Conservation (phyloP, 345 rosid species). For the Citrus mangshanensis region DNA sequence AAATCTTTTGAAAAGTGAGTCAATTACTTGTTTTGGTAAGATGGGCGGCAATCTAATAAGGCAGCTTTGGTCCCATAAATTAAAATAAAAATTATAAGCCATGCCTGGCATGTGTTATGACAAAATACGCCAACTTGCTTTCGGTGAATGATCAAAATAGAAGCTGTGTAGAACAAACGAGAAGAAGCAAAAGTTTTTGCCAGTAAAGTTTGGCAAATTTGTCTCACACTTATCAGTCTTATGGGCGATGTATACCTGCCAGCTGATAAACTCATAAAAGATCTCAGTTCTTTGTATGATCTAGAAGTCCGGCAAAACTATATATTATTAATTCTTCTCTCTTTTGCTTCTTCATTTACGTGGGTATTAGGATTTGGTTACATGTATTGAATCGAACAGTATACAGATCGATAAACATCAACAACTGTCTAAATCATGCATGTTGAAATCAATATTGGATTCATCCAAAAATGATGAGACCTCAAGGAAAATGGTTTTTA, state of each 20-base stretch:
- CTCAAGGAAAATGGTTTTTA: not conserved
- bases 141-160: slow-evolving; percentile 6
- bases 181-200: not conserved
- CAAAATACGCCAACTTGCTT: slow-evolving; percentile 11
- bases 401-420: not conserved
- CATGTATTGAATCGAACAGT: not conserved
- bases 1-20: not conserved
- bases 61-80: not conserved
- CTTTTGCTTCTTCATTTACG: not conserved
- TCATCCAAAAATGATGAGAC: not conserved
- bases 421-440: not conserved
- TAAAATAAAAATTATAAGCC: not conserved
- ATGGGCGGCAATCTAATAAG: not conserved
- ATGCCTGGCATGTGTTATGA: not conserved
- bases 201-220: slow-evolving; percentile 22
- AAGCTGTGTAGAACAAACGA: not conserved
- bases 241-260: not conserved
- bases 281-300: slow-evolving; percentile 2
- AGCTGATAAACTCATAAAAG: not conserved
- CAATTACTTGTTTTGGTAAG: slow-evolving; percentile 4
- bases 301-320: not conserved
- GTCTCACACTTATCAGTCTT: not conserved
- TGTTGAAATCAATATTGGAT: not conserved
- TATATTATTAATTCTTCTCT: not conserved
- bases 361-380: not conserved